Evolutionary conservation across 1,284 basidiomycete genomes (phyloP).

Genomic region (Ustilago bromivora): DNA sequence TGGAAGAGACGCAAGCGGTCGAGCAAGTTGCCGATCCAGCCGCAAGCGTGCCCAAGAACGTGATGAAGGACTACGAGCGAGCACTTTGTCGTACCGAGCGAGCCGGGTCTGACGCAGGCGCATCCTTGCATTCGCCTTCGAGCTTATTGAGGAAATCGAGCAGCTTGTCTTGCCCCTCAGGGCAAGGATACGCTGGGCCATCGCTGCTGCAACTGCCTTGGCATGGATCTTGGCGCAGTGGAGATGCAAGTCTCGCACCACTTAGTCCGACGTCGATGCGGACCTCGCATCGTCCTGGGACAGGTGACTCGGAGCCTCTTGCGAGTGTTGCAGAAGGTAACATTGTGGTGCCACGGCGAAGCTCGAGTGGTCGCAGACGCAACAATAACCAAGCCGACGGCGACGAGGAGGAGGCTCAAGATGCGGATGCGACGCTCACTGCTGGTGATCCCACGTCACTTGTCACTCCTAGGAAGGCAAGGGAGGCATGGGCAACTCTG

Average conservation of each 20-base stretch:
- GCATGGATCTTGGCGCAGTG: constrained; percentile 36
- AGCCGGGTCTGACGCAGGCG: constrained; percentile 11
- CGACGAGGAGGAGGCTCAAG: constrained; percentile 1
- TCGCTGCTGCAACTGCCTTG: constrained; percentile 33
- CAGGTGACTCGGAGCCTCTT: constrained; percentile 34
- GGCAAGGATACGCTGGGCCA: constrained; percentile 20
- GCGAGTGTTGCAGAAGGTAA: constrained; percentile 33
- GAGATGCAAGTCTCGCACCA: constrained; percentile 18
- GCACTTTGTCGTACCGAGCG: constrained; percentile 38
- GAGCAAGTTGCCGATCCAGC: constrained; percentile 55
- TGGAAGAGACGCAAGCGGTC: constrained; percentile 55
- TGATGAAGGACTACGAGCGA: constrained; percentile 62
- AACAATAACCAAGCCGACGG: constrained; percentile 4
- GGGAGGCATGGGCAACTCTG: constrained; percentile 18
- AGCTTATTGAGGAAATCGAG: constrained; percentile 32
- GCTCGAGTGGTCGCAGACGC: constrained; percentile 35
- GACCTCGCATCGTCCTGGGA: constrained; percentile 23
- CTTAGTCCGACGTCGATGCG: constrained; percentile 31
- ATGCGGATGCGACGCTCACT: neutral
- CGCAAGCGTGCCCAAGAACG: constrained; percentile 52
- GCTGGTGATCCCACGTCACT: constrained; percentile 2
- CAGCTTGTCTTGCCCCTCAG: constrained; percentile 26
- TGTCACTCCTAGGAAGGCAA: constrained; percentile 14
- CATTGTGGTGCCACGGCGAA: constrained; percentile 34
- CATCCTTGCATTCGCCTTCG: constrained; percentile 20